Conservation (phyloP, 257 asterid species). For the Solanum ossicruentum region DNA sequence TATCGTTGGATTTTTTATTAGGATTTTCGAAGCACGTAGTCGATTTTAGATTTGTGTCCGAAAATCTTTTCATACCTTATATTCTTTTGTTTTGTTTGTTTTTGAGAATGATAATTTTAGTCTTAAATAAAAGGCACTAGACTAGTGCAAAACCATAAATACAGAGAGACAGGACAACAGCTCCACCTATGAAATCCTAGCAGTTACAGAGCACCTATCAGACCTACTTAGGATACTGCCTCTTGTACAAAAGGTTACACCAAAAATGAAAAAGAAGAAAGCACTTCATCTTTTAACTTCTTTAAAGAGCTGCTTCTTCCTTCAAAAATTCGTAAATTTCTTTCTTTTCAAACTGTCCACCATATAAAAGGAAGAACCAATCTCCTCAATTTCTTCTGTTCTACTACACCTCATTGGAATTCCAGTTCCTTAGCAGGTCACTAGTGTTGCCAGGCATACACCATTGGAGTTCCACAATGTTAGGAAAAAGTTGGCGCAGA, state of each 20-base stretch:
- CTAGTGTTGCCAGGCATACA: neutral
- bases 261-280: neutral
- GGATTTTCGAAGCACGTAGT: neutral
- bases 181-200: neutral
- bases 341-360: neutral
- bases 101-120: neutral
- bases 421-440: neutral
- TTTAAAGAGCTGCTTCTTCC: neutral
- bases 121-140: neutral
- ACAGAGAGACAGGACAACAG: neutral
- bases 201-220: neutral
- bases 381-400: neutral
- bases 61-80: neutral
- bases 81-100: neutral
- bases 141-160: neutral
- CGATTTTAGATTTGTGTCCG: neutral
- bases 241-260: neutral
- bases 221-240: neutral
- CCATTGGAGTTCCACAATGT: neutral
- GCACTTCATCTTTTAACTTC: neutral
- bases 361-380: neutral
- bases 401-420: neutral
- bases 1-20: slow-evolving; percentile 22
- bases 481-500: neutral
- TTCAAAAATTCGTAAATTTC: neutral